Evolutionary conservation across 148 eudicot species (phyloP).

Genomic region (Euryodendron excelsum): DNA sequence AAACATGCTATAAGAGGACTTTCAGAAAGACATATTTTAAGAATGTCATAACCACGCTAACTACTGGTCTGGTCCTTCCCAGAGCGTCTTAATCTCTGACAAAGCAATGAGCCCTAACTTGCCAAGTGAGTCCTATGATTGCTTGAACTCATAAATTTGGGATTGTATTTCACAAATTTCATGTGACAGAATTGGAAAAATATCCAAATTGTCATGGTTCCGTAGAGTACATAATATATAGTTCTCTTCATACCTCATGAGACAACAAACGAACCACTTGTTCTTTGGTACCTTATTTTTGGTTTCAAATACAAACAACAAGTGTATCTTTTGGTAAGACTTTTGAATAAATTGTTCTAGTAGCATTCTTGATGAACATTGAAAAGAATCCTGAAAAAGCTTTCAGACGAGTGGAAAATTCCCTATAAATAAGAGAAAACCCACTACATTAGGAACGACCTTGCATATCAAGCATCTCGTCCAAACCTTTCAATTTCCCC

Average conservation of each 20-base stretch:
- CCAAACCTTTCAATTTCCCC: conserved; percentile 62
- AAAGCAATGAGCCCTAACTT: too few species aligned
- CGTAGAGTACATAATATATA: background rate
- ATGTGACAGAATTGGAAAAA: background rate
- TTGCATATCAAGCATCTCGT: conserved; percentile 99
- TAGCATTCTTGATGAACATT: background rate
- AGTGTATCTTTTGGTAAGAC: too few species aligned
- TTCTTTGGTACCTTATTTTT: background rate
- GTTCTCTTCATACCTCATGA: too few species aligned
- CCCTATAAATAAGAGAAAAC: background rate
- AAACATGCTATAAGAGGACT: too few species aligned
- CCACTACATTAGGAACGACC: conserved; percentile 39
- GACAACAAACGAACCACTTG: too few species aligned
- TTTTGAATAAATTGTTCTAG: too few species aligned
- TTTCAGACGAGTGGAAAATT: background rate
- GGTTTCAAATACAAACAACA: too few species aligned
- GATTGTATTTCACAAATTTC: background rate
- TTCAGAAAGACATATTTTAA: too few species aligned
- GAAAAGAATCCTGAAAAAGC: background rate
- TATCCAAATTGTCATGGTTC: background rate
- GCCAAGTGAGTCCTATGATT: too few species aligned
- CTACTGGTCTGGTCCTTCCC: too few species aligned
- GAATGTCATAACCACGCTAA: too few species aligned
- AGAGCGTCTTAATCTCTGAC: too few species aligned
- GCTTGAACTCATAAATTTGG: background rate